These are phyloP conservation scores for Venturia asperata DNA, from an alignment of 2,329 filamentous ascomycete genomes.

Conservation along the genomic window DNA sequence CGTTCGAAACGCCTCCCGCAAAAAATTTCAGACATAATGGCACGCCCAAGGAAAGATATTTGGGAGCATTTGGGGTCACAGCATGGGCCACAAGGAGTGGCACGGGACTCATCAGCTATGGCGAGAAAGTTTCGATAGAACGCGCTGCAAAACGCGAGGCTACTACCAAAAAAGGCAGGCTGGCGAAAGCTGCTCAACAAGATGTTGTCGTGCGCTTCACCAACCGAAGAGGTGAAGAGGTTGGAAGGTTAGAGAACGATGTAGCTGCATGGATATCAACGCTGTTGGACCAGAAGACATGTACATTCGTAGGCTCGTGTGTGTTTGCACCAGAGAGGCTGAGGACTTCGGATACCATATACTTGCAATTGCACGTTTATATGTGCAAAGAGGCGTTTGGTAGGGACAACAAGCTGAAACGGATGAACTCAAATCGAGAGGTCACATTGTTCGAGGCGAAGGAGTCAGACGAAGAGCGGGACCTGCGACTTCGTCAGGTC, in stretches of 20 bases:
- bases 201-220: conserved; percentile 93
- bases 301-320: conserved; percentile 77
- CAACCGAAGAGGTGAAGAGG: conserved; percentile 67
- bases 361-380: conserved; percentile 75
- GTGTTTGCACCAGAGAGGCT: conserved; percentile 82
- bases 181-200: conserved; percentile 45
- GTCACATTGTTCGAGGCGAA: conserved; percentile 73
- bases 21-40: conserved; percentile 25
- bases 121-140: conserved; percentile 79
- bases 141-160: conserved; percentile 64
- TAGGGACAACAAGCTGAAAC: conserved; percentile 52
- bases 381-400: conserved; percentile 70
- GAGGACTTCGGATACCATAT: conserved; percentile 89
- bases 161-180: conserved; percentile 37
- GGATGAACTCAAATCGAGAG: conserved; percentile 62
- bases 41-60: conserved; percentile 61
- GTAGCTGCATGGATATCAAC: conserved; percentile 87
- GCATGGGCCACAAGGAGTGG: conserved; percentile 91
- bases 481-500: conserved; percentile 75
- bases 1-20: conserved; percentile 15
- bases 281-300: conserved; percentile 82
- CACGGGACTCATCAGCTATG: conserved; percentile 64
- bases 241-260: conserved; percentile 81
- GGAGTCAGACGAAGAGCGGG: conserved; percentile 78
- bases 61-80: conserved; percentile 85